These are phyloP conservation scores for Aspergillus glaucus DNA, from an alignment of 2,329 filamentous ascomycete genomes.

Conservation along the genomic window DNA sequence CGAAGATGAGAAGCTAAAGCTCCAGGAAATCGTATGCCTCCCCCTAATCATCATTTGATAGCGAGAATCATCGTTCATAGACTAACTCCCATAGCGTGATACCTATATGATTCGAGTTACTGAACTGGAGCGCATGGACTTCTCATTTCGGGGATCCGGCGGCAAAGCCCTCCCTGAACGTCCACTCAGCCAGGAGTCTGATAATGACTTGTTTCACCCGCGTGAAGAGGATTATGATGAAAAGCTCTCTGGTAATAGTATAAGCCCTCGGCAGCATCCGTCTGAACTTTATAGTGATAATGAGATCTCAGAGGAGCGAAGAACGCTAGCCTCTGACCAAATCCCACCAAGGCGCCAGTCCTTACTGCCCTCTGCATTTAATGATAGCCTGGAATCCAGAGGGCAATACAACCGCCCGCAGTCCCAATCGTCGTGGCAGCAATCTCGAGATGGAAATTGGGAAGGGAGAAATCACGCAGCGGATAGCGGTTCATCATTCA, in stretches of 20 bases:
- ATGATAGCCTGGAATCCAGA: slow-evolving; percentile 23
- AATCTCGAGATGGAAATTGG: neutral
- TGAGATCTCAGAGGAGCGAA: slow-evolving; percentile 18
- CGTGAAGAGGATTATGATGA: slow-evolving; percentile 32
- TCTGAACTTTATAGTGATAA: slow-evolving; percentile 28
- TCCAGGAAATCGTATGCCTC: slow-evolving; percentile 80
- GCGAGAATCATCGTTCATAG: neutral
- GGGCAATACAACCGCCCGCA: slow-evolving; percentile 40
- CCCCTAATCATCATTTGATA: neutral
- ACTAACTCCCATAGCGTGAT: slow-evolving; percentile 53
- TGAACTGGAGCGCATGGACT: slow-evolving; percentile 69
- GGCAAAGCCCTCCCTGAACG: slow-evolving; percentile 72
- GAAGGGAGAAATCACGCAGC: slow-evolving; percentile 4
- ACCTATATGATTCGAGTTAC: slow-evolving; percentile 88
- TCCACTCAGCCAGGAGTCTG: slow-evolving; percentile 55
- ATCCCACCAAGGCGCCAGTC: slow-evolving; percentile 35
- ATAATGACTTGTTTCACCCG: slow-evolving; percentile 37
- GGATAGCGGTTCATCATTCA: neutral
- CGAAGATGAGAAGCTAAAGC: slow-evolving; percentile 73
- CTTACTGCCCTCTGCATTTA: slow-evolving; percentile 29
- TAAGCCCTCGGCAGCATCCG: slow-evolving; percentile 48
- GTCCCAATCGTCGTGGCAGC: slow-evolving; percentile 8
- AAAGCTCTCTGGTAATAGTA: slow-evolving; percentile 45
- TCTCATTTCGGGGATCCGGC: slow-evolving; percentile 42
- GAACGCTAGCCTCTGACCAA: slow-evolving; percentile 20